These are phyloP conservation scores for Candida ponderosae DNA, from an alignment of 805 yeast genomes.

Conservation along the genomic window DNA sequence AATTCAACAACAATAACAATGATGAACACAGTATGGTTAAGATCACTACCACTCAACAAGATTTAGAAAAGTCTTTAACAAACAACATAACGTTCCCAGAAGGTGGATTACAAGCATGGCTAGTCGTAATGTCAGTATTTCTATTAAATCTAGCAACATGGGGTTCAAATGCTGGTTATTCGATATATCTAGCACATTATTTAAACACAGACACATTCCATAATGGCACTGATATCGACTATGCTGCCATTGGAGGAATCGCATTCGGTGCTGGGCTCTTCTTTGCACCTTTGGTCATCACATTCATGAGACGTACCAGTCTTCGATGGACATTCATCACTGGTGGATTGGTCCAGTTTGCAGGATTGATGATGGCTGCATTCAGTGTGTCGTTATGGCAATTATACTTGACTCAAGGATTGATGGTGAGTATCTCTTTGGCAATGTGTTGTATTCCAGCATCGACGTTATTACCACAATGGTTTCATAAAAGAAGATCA, in stretches of 20 bases:
- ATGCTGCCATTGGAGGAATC: slow-evolving; percentile 62
- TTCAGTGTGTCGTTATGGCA: slow-evolving; percentile 56
- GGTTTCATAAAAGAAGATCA: slow-evolving; percentile 59
- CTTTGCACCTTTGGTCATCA: slow-evolving; percentile 45
- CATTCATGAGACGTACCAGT: slow-evolving; percentile 39
- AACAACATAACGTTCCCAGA: slow-evolving; percentile 6
- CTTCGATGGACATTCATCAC: slow-evolving; percentile 33
- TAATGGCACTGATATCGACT: slow-evolving; percentile 51
- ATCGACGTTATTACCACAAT: slow-evolving; percentile 55
- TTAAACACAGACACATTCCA: slow-evolving; percentile 38
- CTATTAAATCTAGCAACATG: slow-evolving; percentile 19
- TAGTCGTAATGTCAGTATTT: slow-evolving; percentile 14
- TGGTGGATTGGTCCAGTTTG: slow-evolving; percentile 46
- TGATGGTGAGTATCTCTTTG: slow-evolving; percentile 43
- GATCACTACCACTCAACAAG: background rate
- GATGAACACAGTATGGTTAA: background rate
- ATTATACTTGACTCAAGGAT: slow-evolving; percentile 59
- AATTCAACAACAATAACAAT: background rate
- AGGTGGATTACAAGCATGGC: slow-evolving; percentile 21
- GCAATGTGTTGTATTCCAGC: slow-evolving; percentile 53
- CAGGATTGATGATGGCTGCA: slow-evolving; percentile 53
- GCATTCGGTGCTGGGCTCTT: slow-evolving; percentile 51
- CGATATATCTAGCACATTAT: slow-evolving; percentile 56
- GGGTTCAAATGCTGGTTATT: slow-evolving; percentile 37
- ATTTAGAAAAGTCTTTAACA: background rate